Evolutionary conservation across 768 basidiomycete species (phyloP).

Genomic region (Kwoniella newhampshirensis): DNA sequence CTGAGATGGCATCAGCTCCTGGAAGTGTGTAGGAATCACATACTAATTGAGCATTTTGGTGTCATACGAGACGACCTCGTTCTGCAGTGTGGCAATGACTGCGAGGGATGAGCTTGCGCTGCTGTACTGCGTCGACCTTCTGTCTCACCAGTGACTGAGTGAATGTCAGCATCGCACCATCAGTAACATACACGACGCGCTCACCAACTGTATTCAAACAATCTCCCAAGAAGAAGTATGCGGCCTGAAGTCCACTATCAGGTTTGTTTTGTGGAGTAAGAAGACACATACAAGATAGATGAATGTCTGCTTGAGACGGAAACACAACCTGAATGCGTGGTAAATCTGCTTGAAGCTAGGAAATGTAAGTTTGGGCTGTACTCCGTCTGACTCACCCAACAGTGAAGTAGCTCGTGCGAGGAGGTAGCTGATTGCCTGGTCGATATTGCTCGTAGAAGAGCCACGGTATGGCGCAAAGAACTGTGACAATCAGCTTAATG

Average conservation of each 20-base stretch:
- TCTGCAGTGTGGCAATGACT: conserved; percentile 48
- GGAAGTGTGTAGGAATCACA: not conserved
- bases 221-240: conserved; percentile 56
- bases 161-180: too few relatives aligned
- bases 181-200: conserved; percentile 3
- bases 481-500: conserved; percentile 57
- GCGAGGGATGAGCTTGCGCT: not conserved
- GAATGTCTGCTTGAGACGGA: conserved; percentile 63
- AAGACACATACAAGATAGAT: conserved; percentile 60
- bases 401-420: conserved; percentile 71
- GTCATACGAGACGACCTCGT: conserved; percentile 45
- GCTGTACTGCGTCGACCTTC: not conserved
- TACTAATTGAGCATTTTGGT: conserved; percentile 48
- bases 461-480: conserved; percentile 82
- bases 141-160: conserved; percentile 36
- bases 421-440: conserved; percentile 74
- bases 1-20: conserved; percentile 19
- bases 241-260: conserved; percentile 61
- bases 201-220: conserved; percentile 45
- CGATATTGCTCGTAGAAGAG: conserved; percentile 84
- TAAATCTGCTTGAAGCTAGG: conserved; percentile 62
- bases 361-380: not conserved
- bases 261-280: conserved; percentile 74
- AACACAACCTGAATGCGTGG: conserved; percentile 69
- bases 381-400: conserved; percentile 65